Conservation (phyloP, 1,284 basidiomycete genomes). For the Phellinidium pouzarii region DNA sequence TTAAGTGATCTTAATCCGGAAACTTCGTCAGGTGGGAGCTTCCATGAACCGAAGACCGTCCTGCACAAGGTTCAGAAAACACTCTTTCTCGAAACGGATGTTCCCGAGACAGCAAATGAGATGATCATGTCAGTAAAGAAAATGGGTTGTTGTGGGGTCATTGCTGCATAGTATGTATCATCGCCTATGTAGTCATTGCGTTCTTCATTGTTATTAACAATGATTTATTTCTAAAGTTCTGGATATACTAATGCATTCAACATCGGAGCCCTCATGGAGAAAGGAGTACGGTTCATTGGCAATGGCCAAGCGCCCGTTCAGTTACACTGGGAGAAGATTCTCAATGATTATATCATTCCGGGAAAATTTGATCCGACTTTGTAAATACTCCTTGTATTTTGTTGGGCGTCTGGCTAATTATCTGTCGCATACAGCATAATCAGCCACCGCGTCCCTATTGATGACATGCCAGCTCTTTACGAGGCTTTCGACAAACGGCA, state of each 20-base stretch:
- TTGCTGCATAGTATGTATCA: slow-evolving; percentile 43
- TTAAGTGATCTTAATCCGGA: too few species aligned
- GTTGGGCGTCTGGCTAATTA: slow-evolving; percentile 2
- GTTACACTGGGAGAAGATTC: slow-evolving; percentile 67
- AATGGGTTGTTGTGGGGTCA: slow-evolving; percentile 56
- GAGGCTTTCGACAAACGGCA: slow-evolving; percentile 54
- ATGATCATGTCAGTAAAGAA: slow-evolving; percentile 59
- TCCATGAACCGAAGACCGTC: slow-evolving; percentile 63
- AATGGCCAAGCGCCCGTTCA: slow-evolving; percentile 73
- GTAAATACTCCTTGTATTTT: slow-evolving; percentile 30
- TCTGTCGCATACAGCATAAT: slow-evolving; percentile 39
- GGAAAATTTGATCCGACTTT: slow-evolving; percentile 68
- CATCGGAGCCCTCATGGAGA: slow-evolving; percentile 76
- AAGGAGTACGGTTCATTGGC: slow-evolving; percentile 61
- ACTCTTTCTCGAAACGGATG: slow-evolving; percentile 72
- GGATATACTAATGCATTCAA: slow-evolving; percentile 67
- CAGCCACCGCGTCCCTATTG: slow-evolving; percentile 56
- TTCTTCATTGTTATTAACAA: too few species aligned
- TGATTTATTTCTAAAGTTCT: slow-evolving; percentile 24
- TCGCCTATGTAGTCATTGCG: slow-evolving; percentile 6
- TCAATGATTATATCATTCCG: slow-evolving; percentile 54
- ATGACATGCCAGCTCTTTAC: slow-evolving; percentile 55
- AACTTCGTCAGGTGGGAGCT: slow-evolving; percentile 38
- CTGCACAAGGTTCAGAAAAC: slow-evolving; percentile 64
- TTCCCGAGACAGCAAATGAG: slow-evolving; percentile 66